A percentile compares a stretch with the other conserved stretches of the same genome.
Evolutionary conservation across 441 rosid genomes (phyloP).

Genomic region (Adansonia rubrostipa): DNA sequence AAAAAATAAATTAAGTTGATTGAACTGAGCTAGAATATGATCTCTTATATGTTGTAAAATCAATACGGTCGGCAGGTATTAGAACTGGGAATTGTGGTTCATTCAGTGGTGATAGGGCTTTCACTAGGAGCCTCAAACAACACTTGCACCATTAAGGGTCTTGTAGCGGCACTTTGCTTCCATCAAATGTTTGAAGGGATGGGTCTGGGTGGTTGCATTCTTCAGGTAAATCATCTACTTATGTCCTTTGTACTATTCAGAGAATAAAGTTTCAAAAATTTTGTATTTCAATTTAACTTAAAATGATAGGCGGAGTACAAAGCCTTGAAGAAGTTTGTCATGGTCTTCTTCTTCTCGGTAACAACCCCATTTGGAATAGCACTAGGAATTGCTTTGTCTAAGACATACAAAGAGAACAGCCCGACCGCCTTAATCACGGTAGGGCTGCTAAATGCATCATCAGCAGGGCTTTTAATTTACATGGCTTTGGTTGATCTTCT

Average conservation of each 20-base stretch:
- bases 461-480: conserved; percentile 55
- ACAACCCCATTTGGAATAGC: conserved; percentile 57
- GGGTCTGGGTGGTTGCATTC: conserved; percentile 68
- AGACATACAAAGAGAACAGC: conserved; percentile 43
- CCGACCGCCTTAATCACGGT: conserved; percentile 45
- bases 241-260: background rate
- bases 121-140: conserved; percentile 50
- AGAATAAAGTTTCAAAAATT: too few relatives aligned
- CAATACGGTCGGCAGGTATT: conserved; percentile 32
- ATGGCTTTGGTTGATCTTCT: conserved; percentile 68
- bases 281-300: background rate
- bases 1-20: background rate
- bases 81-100: conserved; percentile 47
- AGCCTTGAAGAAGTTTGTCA: conserved; percentile 33
- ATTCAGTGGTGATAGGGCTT: conserved; percentile 51
- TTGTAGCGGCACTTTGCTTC: conserved; percentile 63
- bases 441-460: conserved; percentile 52
- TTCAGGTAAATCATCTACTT: conserved; percentile 38
- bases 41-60: background rate
- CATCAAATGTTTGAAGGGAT: conserved; percentile 72
- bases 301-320: conserved; percentile 46
- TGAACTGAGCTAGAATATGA: background rate
- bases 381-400: conserved; percentile 45
- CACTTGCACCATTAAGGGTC: conserved; percentile 47
- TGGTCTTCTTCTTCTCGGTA: conserved; percentile 52